A percentile compares a stretch with the other conserved stretches of the same genome.
Evolutionary conservation across 129 eudicot genomes (phyloP).

Genomic region (Lactuca sativa): DNA sequence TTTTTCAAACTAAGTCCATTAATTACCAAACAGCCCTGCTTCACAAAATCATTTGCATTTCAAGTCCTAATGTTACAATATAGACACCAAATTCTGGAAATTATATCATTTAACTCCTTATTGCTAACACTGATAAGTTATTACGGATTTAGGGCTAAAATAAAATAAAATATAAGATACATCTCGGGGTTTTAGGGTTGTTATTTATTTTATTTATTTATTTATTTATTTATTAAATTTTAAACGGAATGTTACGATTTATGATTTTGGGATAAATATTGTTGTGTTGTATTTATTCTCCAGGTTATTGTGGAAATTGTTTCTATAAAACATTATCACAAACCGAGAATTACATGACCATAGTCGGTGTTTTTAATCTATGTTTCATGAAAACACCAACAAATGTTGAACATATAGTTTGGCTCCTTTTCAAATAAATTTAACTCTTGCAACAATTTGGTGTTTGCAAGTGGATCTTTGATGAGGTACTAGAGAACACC

Average conservation of each 20-base stretch:
- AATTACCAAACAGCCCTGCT: fast-evolving
- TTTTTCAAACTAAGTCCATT: too few species aligned
- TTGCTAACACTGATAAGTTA: too few species aligned
- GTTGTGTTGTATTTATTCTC: conserved; percentile 21
- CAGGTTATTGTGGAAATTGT: conserved; percentile 87
- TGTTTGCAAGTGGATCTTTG: conserved; percentile 84
- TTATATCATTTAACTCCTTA: too few species aligned
- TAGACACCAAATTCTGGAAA: too few species aligned
- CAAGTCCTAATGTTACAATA: too few species aligned
- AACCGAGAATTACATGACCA: conserved; percentile 73
- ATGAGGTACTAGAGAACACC: conserved; percentile 53
- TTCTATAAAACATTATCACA: conserved; percentile 86
- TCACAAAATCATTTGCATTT: too few species aligned
- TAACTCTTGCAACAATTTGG: conserved; percentile 82
- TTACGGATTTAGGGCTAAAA: too few species aligned
- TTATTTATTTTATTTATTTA: too few species aligned
- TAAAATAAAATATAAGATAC: too few species aligned
- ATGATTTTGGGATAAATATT: conserved; percentile 9
- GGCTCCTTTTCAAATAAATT: conserved; percentile 78
- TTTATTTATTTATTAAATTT: too few species aligned
- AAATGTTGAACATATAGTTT: conserved; percentile 79
- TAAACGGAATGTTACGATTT: too few species aligned
- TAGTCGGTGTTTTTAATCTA: conserved; percentile 49
- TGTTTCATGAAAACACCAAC: conserved; percentile 39
- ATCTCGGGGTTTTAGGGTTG: too few species aligned